Base-by-base conservation (phyloP, 805 yeast genomes). In the Komagataella phaffii region DNA sequence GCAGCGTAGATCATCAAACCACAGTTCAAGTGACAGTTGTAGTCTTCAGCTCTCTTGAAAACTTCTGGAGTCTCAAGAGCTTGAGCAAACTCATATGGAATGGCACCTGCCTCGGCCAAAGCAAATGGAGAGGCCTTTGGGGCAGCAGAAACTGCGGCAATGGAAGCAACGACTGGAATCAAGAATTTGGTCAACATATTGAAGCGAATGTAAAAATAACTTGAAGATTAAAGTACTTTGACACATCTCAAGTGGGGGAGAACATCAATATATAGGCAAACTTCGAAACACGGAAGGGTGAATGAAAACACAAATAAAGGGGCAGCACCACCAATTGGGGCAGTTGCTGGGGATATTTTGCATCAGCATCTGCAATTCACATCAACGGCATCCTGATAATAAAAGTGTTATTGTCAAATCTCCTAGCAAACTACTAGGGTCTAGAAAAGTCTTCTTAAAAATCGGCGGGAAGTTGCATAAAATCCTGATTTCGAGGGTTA, bases 11-110 rank as follows among this genome's bases (percentile, higher is more conserved):
- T 67, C 47, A 64, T 51, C 53, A 57, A 56, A 52, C 70, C 70
- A 60, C 69, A 66, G 17, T 61, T 56, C 44, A 66, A 65, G 55
- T 67, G 71, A 54, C 71, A 67, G 3, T 56, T 54, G 51, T 64
- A 58, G 40, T 30, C 40, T 6, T 30, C 40, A 36, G 62, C 45
- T 18, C 70, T 69, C 52, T 60, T 61, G 49, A 55, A 66, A 43
- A 60, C 65, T 44, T 61, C 64, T 45, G 56, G 52, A 47, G 68
- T 64, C 18, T 53, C 44, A 46, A 65, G 67, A n/a, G 57, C 57
- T 17, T 53, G 44, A 46, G 66, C 68, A n/a, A 58, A 58, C 3
- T 68, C 68, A 23, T 56, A 57, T 24, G 66, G 66, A 21, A 53
- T 46, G 43, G 14, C 14, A 30, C 40, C 40, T 5, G 40, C 40